Base-by-base conservation (phyloP, 345 rosid species). In the Corchorus olitorius region DNA sequence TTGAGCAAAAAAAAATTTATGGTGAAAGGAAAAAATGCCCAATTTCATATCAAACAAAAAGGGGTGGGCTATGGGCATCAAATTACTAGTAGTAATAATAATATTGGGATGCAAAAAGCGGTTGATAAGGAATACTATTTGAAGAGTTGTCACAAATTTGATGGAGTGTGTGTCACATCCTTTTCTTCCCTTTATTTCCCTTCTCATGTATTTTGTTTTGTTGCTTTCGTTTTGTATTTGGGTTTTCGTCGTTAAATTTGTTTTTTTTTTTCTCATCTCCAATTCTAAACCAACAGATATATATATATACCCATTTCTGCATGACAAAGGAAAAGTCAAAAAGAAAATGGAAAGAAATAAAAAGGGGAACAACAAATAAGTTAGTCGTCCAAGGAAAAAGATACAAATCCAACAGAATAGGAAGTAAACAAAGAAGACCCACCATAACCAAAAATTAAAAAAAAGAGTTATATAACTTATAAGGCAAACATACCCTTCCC, bases 301-400 rank as follows among this genome's bases (percentile, higher is more conserved):
- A 6, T 54, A 54, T 9, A 1, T 13, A 17, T 14, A 17, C 45
- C 20, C 16, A 16, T 61, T 43, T 65, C 20, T 20, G 63, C 35
- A 59, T 22, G 13, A 22, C 14, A 10, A 59, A 35, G 35, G 64
- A 22, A 60, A 34, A 60, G 19, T 8, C 34, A 60, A 4, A 60
- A 27, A 53, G 59, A 77, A 73, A 70, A 3, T 35, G 73, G 55
- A 53, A 64, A 60, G 67, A 49, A 2, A 9, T 65, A 34, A 11
- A 34, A 60, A 59, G 46, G 16, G 52, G n/a, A 79, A 81, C 77
- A 78, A 80, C 43, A 39, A 60, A 64, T 27, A 65, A 54, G 69
- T 41, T 1, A 39, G 49, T 14, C 15, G 20, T 35, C 35, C 35
- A 55, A 55, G 6, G 34, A 55, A 54, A 22, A 54, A 22, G 4